Base-by-base conservation (phyloP, 495 filamentous ascomycete species). In the Xylaria intraflava region DNA sequence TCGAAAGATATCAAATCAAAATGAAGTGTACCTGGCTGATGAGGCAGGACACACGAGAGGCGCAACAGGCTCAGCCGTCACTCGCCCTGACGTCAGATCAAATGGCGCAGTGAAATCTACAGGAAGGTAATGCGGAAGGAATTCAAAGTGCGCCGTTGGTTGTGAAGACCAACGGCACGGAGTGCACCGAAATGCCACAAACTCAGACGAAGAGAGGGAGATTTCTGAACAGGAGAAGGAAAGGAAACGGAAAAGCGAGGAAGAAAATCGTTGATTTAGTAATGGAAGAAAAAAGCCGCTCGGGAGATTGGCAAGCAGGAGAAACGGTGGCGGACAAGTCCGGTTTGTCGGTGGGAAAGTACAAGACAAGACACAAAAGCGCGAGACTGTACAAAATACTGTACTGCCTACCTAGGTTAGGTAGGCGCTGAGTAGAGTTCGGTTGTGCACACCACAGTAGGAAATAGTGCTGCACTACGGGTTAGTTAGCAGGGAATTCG, bases 1-100 rank as follows among this genome's bases (percentile, higher is more conserved):
- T 46, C 16, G 17, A 39, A 17, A 39, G 22, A 14, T 41, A 35
- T 54, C 43, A 36, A 38, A 54, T 24, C 22, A 17, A 47, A 33
- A 47, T 24, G 30, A 19, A 23, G 51, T 30, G 23, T 33, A 40
- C 24, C 29, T 52, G 51, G 31, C 16, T 20, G 22, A 46, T 6
- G 17, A 19, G 26, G 19, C 44, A 49, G 38, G 52, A 26, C n/a
- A 16, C 31, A n/a, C 38, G 19, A 22, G 59, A 65, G 59, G 62
- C 62, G 53, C 47, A 57, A 39, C 50, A 55, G 35, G 47, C 58
- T 66, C 59, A 58, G 61, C 60, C 56, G 23, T 56, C 35, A 42
- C 43, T 58, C 55, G 46, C 55, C 56, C 56, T 59, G 51, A 57
- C 54, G 53, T 64, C 58, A 56, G 55, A 51, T 59, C 58, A 46